phyloP scores from a whole-genome alignment of 2,329 filamentous ascomycete species.

The Mollisiaceae sp. region DNA sequence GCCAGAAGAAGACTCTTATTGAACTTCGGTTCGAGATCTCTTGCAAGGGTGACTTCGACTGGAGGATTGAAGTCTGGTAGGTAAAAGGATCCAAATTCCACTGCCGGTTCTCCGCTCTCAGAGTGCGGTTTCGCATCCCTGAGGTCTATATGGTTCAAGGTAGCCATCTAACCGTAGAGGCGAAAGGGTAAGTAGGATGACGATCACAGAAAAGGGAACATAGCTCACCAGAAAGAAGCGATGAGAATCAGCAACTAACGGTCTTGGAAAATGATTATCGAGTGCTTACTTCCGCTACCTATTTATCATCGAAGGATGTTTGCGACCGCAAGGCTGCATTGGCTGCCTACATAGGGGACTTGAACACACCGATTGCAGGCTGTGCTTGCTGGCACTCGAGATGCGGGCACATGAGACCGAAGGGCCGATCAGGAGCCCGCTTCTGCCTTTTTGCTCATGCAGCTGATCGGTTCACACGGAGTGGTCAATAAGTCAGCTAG shows the following conservation, averaged over 20 bases:
- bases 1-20: not conserved
- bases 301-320: slow-evolving; percentile 1
- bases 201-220: slow-evolving; percentile 1
- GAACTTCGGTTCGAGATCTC: slow-evolving; percentile 11
- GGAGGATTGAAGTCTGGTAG: slow-evolving; percentile 9
- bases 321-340: slow-evolving; percentile 2
- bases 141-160: slow-evolving; percentile 12
- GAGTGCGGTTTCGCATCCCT: slow-evolving; percentile 2
- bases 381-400: no score
- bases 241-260: not conserved
- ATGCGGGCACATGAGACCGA: no score
- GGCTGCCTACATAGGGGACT: no score
- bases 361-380: no score
- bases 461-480: no score
- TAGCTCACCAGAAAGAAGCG: slow-evolving; percentile 3
- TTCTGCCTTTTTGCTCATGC: no score
- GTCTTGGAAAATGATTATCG: not conserved
- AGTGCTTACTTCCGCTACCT: not conserved
- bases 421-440: no score
- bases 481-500: no score
- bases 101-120: not conserved
- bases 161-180: slow-evolving; percentile 1
- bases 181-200: not conserved
- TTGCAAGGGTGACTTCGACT: slow-evolving; percentile 7
- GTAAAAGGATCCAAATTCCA: not conserved